Conservation (phyloP, 1,284 basidiomycete species). For the Meira miltonrushii region DNA sequence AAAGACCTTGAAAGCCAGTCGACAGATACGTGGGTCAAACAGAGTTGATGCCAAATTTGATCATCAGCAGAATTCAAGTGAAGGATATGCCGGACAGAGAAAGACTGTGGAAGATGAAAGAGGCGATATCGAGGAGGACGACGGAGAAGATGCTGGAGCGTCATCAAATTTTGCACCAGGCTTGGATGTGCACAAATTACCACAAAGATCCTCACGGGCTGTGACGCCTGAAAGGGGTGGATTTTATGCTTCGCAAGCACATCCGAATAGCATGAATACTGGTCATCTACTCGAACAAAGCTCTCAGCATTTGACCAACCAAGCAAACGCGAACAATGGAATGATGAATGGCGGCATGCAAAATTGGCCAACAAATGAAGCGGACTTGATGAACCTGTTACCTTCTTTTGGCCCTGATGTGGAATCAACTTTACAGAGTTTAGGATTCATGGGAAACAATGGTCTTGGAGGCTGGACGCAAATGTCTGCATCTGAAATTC, state of each 20-base stretch:
- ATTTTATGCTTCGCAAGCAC: background rate
- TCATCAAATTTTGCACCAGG: constrained; percentile 1
- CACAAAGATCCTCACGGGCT: background rate
- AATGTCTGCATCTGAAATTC: background rate
- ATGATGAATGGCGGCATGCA: background rate
- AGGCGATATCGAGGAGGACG: no score
- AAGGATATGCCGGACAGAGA: background rate
- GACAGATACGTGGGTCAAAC: no score
- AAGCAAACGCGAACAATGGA: background rate
- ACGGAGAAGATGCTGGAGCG: no score
- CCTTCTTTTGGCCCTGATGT: background rate
- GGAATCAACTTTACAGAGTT: background rate
- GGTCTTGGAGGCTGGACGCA: constrained; percentile 1
- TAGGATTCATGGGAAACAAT: background rate
- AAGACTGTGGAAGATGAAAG: no score
- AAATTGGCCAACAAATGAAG: background rate
- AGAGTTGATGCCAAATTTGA: no score
- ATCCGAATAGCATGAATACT: background rate
- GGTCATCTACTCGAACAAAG: background rate
- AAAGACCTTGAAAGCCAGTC: background rate
- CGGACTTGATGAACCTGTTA: background rate
- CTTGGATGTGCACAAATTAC: constrained; percentile 1
- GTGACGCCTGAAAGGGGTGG: background rate
- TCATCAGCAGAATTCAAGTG: background rate
- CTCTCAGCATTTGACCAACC: background rate